These are phyloP conservation scores for Podila horticola DNA, from an alignment of 192 early-diverging fungal species.

Conservation along the genomic window DNA sequence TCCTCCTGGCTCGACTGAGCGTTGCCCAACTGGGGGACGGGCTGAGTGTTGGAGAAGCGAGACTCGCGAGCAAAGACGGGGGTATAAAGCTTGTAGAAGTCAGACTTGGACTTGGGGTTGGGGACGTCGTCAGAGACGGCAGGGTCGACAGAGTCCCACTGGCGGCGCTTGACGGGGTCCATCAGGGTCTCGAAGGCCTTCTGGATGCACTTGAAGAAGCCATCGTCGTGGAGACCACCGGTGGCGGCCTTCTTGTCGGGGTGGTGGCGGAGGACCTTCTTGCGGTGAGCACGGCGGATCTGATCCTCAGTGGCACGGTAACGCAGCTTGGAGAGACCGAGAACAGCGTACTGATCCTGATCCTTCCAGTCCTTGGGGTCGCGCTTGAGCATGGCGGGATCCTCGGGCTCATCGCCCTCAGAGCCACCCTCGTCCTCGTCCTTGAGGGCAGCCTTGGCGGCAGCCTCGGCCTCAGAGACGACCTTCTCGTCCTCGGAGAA, in stretches of 20 bases:
- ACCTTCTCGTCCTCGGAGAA: conserved; percentile 70
- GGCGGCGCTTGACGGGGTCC: conserved; percentile 87
- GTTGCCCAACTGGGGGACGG: conserved; percentile 87
- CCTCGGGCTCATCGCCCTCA: conserved; percentile 87
- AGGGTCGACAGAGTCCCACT: conserved; percentile 97
- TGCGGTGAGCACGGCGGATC: conserved; percentile 89
- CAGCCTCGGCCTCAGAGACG: conserved; percentile 56
- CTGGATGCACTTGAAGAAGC: conserved; percentile 99
- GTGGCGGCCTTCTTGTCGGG: conserved; percentile 97
- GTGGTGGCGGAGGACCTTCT: conserved; percentile 97
- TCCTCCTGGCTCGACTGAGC: conserved; percentile 65
- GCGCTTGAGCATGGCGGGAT: conserved; percentile 73
- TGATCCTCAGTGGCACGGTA: conserved; percentile 93
- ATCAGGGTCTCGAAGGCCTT: conserved; percentile 92
- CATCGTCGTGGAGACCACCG: conserved; percentile 84
- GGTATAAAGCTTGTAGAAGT: conserved; percentile 83
- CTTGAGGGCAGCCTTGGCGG: conserved; percentile 39
- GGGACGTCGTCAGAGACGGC: conserved; percentile 80
- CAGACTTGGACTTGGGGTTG: conserved; percentile 76
- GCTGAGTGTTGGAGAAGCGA: conserved; percentile 91
- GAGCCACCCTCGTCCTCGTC: conserved; percentile 66
- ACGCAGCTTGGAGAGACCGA: conserved; percentile 91
- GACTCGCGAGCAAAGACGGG: conserved; percentile 90
- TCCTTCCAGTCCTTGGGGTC: conserved; percentile 97
- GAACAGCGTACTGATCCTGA: conserved; percentile 97